A percentile compares a stretch with the other conserved stretches of the same genome.
phyloP scores from a whole-genome alignment of 164 flowering plant species.

The Protea cynaroides region DNA sequence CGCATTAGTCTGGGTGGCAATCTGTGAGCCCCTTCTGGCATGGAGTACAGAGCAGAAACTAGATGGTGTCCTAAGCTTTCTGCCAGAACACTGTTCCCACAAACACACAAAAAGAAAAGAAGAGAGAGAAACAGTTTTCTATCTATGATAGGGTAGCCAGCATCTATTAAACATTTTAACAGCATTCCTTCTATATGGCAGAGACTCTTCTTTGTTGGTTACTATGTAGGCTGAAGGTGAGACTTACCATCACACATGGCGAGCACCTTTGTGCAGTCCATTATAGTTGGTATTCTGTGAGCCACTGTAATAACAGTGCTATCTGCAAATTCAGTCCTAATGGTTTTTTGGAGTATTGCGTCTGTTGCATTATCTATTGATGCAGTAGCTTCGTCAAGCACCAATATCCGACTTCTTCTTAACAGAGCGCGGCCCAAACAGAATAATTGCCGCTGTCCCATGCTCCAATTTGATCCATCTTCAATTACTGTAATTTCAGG shows the following conservation, averaged over 20 bases:
- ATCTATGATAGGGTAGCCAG: too few relatives aligned
- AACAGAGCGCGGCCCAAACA: constrained; percentile 65
- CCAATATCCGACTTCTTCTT: constrained; percentile 50
- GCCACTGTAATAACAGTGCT: constrained; percentile 76
- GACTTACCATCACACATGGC: constrained; percentile 52
- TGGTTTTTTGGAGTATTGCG: constrained; percentile 47
- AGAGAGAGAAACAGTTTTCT: too few relatives aligned
- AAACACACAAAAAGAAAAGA: too few relatives aligned
- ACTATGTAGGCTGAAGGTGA: not conserved
- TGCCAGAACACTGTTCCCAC: too few relatives aligned
- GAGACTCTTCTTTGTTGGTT: too few relatives aligned
- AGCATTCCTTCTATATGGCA: too few relatives aligned
- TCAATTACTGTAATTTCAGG: constrained; percentile 38
- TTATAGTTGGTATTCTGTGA: constrained; percentile 71
- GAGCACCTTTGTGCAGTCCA: constrained; percentile 60
- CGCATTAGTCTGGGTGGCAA: too few relatives aligned
- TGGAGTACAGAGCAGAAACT: too few relatives aligned
- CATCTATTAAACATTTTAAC: too few relatives aligned
- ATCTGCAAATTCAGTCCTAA: constrained; percentile 46
- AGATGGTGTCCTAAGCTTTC: too few relatives aligned
- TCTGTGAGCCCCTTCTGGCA: too few relatives aligned
- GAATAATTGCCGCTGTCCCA: constrained; percentile 69
- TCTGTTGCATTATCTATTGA: constrained; percentile 72
- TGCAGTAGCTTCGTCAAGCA: constrained; percentile 85
- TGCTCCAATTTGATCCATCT: constrained; percentile 77